These are phyloP conservation scores for Spathaspora sp. DNA, from an alignment of 805 yeast species.

Conservation along the genomic window DNA sequence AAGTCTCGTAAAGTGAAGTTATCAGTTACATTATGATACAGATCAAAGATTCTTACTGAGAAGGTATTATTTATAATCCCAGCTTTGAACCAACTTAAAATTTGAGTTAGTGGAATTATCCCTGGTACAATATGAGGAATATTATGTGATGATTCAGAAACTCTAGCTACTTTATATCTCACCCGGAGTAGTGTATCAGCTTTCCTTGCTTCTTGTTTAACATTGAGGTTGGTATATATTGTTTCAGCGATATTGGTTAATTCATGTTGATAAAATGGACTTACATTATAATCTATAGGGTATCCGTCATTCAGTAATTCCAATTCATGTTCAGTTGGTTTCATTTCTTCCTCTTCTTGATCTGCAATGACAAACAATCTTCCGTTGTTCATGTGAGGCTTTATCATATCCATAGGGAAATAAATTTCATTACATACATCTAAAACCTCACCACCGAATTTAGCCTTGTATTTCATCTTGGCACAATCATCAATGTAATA, in stretches of 20 bases:
- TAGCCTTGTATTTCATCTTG: slow-evolving; percentile 79
- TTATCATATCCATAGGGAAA: slow-evolving; percentile 32
- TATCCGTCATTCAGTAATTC: slow-evolving; percentile 13
- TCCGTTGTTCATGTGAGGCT: slow-evolving; percentile 23
- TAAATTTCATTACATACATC: slow-evolving; percentile 50
- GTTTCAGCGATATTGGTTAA: slow-evolving; percentile 16
- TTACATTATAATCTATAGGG: slow-evolving; percentile 9
- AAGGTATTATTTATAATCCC: slow-evolving; percentile 18
- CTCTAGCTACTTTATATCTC: slow-evolving; percentile 9
- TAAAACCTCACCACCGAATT: slow-evolving; percentile 71
- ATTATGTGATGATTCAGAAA: not conserved
- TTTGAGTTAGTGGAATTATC: slow-evolving; percentile 43
- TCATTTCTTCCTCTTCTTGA: slow-evolving; percentile 2
- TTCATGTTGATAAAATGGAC: slow-evolving; percentile 5
- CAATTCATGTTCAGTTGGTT: not conserved
- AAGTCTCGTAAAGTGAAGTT: slow-evolving; percentile 20
- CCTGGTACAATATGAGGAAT: slow-evolving; percentile 51
- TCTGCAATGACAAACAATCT: slow-evolving; percentile 25
- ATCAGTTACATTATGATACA: slow-evolving; percentile 3
- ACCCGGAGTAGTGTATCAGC: slow-evolving; percentile 11
- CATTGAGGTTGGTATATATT: slow-evolving; percentile 12
- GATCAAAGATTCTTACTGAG: slow-evolving; percentile 9
- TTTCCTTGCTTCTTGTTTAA: slow-evolving; percentile 16
- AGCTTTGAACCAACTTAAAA: slow-evolving; percentile 30
- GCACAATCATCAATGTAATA: slow-evolving; percentile 74